Conservation (phyloP, 176 grass and related monocot genomes). For the Oryza nivara region DNA sequence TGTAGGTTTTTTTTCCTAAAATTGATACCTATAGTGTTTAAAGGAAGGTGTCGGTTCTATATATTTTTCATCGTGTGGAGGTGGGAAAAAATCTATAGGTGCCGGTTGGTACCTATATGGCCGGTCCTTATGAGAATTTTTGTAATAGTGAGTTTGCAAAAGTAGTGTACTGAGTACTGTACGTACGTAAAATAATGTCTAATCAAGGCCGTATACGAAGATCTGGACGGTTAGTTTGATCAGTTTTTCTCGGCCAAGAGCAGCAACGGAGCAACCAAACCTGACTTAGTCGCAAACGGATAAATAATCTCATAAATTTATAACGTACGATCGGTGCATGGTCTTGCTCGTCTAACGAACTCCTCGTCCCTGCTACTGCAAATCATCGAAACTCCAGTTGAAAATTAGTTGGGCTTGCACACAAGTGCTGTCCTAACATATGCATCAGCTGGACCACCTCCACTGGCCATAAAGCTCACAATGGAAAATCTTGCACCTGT, state of each 20-base stretch:
- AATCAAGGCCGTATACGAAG: background rate
- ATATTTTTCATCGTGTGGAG: too few species aligned
- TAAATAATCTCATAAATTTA: background rate
- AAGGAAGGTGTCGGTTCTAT: too few species aligned
- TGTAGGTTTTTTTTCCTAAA: too few species aligned
- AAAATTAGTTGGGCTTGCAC: background rate
- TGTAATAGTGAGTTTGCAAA: too few species aligned
- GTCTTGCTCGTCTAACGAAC: background rate
- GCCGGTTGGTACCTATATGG: too few species aligned
- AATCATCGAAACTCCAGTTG: background rate
- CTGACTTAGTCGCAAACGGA: background rate
- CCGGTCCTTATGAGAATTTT: too few species aligned
- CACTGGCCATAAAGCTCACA: background rate
- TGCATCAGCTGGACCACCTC: background rate
- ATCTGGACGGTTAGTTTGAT: background rate
- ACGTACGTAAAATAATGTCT: conserved; percentile 6
- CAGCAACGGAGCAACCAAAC: background rate
- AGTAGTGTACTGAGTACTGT: background rate
- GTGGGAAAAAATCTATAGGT: too few species aligned
- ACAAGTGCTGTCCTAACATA: background rate
- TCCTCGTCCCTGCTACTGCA: background rate
- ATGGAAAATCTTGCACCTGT: background rate
- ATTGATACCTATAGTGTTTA: too few species aligned
- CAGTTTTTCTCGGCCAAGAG: background rate
- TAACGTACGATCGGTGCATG: background rate